phyloP scores from a whole-genome alignment of 306 rosid species.

The Acacia melanoxylon region DNA sequence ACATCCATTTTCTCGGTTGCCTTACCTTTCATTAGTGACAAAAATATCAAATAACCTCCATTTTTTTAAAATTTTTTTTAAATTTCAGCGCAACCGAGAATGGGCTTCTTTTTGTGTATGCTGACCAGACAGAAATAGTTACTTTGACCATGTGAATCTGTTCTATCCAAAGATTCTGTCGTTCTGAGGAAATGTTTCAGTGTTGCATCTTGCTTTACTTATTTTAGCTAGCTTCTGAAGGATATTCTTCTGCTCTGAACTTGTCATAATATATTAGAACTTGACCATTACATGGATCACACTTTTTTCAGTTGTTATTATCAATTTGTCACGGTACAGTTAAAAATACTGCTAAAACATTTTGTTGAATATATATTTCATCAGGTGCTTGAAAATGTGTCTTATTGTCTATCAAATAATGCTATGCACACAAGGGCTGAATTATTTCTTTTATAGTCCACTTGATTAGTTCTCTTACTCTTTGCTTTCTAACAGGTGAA shows the following conservation, averaged over 20 bases:
- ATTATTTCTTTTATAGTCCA: neutral
- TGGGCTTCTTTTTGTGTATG: neutral
- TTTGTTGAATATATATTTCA: slow-evolving; percentile 18
- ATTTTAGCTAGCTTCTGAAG: neutral
- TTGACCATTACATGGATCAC: neutral
- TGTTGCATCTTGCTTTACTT: neutral
- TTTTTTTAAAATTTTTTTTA: neutral
- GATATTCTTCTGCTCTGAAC: neutral
- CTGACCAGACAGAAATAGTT: neutral
- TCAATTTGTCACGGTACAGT: slow-evolving; percentile 15
- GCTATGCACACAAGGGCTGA: slow-evolving; percentile 1
- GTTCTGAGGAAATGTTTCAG: neutral
- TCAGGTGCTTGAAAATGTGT: neutral
- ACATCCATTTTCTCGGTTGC: neutral
- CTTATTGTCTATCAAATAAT: neutral
- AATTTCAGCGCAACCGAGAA: neutral
- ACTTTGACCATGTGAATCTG: neutral
- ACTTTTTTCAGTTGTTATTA: neutral
- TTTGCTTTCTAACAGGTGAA: slow-evolving; percentile 59
- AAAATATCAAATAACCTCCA: neutral
- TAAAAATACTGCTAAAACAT: neutral
- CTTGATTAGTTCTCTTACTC: slow-evolving; percentile 11
- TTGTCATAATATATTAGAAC: neutral
- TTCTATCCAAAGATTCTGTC: neutral
- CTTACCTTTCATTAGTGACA: neutral